Conservation (phyloP, 352 stramenopile species). For the Phytophthora sojae region DNA sequence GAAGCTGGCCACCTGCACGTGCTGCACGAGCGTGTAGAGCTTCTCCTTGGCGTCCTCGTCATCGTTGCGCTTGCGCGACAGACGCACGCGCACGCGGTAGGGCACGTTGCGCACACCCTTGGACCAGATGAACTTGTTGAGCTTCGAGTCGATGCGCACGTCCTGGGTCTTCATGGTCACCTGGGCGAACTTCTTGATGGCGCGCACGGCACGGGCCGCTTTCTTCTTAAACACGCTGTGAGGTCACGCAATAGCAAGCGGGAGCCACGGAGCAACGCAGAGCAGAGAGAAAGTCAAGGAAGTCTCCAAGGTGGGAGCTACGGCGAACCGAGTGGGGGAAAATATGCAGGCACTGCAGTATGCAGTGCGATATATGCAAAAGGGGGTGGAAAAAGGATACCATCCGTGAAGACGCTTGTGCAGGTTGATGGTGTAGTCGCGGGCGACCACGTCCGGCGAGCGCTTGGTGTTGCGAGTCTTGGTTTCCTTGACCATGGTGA, state of each 20-base stretch:
- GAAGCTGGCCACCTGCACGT: conserved; percentile 96
- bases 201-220: conserved; percentile 96
- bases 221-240: conserved; percentile 97
- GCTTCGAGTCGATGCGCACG: conserved; percentile 95
- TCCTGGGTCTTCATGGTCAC: conserved; percentile 98
- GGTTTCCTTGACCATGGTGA: conserved; percentile 89
- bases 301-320: conserved; percentile 91
- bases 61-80: conserved; percentile 99
- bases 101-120: conserved; percentile 99
- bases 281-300: conserved; percentile 73
- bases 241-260: conserved; percentile 27
- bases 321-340: conserved; percentile 41
- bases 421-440: conserved; percentile 99
- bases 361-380: conserved; percentile 1
- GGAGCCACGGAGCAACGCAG: conserved; percentile 24
- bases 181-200: conserved; percentile 98
- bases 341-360: conserved; percentile 15
- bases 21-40: conserved; percentile 98
- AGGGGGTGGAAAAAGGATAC: conserved; percentile 83
- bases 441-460: conserved; percentile 94
- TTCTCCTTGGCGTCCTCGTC: conserved; percentile 99
- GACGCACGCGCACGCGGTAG: conserved; percentile 96
- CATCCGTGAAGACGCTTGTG: conserved; percentile 96
- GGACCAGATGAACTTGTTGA: conserved; percentile 99
- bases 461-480: conserved; percentile 89